phyloP scores from a whole-genome alignment of 768 basidiomycete genomes.

The Cubamyces sp. region DNA sequence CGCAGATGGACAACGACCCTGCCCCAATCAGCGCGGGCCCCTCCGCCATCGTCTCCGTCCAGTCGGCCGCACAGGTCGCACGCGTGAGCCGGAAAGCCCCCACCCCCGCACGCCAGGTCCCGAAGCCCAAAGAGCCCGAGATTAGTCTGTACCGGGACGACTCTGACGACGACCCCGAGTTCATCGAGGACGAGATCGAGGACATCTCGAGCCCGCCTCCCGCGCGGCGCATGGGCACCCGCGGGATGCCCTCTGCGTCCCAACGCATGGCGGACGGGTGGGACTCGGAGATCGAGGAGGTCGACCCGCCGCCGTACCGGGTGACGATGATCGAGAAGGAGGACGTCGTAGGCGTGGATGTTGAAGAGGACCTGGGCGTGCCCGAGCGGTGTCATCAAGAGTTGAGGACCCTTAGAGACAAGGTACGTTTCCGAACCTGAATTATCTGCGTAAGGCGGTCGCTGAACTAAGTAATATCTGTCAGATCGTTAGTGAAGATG shows the following conservation, averaged over 20 bases:
- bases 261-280: constrained; percentile 19
- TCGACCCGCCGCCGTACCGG: neutral
- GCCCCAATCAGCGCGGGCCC: neutral
- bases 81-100: neutral
- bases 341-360: neutral
- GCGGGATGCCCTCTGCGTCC: constrained; percentile 20
- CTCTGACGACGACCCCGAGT: constrained; percentile 22
- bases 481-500: neutral
- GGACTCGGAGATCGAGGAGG: constrained; percentile 13
- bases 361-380: neutral
- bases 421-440: constrained; percentile 11
- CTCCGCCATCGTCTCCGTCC: neutral
- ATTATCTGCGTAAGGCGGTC: neutral
- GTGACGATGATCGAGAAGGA: constrained; percentile 10
- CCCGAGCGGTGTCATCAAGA: constrained; percentile 14
- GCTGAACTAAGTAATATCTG: neutral
- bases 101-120: neutral
- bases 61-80: neutral
- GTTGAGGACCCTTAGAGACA: constrained; percentile 15
- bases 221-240: constrained; percentile 13
- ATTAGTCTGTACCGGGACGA: constrained; percentile 17
- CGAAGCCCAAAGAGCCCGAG: neutral
- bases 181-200: constrained; percentile 20
- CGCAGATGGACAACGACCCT: neutral
- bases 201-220: constrained; percentile 22